Base-by-base conservation (phyloP, 2,329 filamentous ascomycete species). In the Arachnomyces sp. region DNA sequence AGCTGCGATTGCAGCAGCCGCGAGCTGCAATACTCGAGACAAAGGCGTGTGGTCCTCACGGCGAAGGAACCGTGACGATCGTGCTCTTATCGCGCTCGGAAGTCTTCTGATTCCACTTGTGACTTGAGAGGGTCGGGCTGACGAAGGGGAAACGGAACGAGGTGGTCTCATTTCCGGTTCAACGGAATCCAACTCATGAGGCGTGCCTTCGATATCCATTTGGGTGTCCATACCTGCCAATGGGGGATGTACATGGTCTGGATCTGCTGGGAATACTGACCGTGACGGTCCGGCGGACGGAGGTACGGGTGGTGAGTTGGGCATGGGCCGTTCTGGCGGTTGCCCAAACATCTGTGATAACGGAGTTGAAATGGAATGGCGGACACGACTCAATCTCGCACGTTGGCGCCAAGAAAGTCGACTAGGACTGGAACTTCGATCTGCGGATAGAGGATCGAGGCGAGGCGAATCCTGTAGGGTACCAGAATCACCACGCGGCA, bases 1-100 rank as follows among this genome's bases (percentile, higher is more conserved):
- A 34, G 77, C 76, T 38, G 78, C 78, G 29, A 80, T 81, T 9
- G 77, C 76, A 30, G 77, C 74, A 11, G 78, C 78, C 21, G 78
- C 78, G 15, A 80, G 69, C 34, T 78, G 79, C 13, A 82, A 63
- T 21, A 82, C 67, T 31, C 77, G 69, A 32, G 78, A 80, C 25
- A 82, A 62, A 53, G 75, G 75, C 3, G 76, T 77, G 52, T 80
- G 77, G 51, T 82, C 78, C 51, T 80, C 76, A 45, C 70, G 69
- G 25, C 72, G 66, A 40, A 72, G 57, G 18, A 72, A 57, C 39
- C 77, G 63, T 15, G 74, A 71, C 34, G 75, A 68, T 40, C 76
- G 64, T 44, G 76, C 66, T 42, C 77, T 67, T 11, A 75, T 50
- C 17, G 66, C 54, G 32, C 58, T 59, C 14, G 65, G 63, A 25